These are phyloP conservation scores for Obba rivulosa DNA, from an alignment of 768 basidiomycete genomes.

Conservation along the genomic window DNA sequence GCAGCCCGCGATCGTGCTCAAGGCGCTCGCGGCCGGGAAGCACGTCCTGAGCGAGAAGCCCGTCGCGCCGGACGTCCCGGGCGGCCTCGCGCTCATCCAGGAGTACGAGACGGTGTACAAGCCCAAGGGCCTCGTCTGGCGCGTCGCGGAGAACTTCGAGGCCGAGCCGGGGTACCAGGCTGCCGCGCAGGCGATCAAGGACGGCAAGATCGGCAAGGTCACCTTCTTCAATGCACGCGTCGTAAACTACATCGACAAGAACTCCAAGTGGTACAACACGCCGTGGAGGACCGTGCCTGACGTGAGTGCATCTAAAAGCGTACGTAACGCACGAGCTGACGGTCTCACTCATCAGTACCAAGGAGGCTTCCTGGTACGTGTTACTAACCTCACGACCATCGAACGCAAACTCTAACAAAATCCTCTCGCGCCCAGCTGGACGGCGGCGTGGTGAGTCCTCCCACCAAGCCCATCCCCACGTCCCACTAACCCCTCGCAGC, in stretches of 20 bases:
- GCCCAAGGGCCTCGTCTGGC: slow-evolving; percentile 68
- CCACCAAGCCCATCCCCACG: neutral
- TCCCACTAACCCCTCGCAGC: slow-evolving; percentile 31
- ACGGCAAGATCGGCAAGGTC: slow-evolving; percentile 69
- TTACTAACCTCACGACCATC: too few relatives aligned
- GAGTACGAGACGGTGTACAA: slow-evolving; percentile 62
- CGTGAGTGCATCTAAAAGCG: slow-evolving; percentile 35
- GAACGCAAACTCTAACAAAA: neutral
- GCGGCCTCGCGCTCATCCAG: slow-evolving; percentile 58
- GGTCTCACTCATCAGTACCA: slow-evolving; percentile 44
- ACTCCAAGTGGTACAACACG: slow-evolving; percentile 74
- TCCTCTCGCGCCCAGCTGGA: slow-evolving; percentile 56
- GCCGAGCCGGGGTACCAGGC: slow-evolving; percentile 53
- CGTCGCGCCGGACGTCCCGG: slow-evolving; percentile 62
- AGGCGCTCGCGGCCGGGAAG: slow-evolving; percentile 69
- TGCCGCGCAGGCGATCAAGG: slow-evolving; percentile 43
- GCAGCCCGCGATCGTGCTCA: slow-evolving; percentile 65
- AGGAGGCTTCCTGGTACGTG: slow-evolving; percentile 75
- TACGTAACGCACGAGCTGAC: neutral
- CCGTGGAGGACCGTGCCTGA: slow-evolving; percentile 82
- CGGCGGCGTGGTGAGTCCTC: slow-evolving; percentile 61
- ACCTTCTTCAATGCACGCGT: slow-evolving; percentile 56
- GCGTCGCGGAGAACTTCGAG: slow-evolving; percentile 77
- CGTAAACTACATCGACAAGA: slow-evolving; percentile 50
- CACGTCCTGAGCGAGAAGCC: slow-evolving; percentile 91